Percentiles rank a stretch among this genome's conserved stretches.
phyloP scores from a whole-genome alignment of 2,329 filamentous ascomycete species.

The Zymoseptoria tritici region DNA sequence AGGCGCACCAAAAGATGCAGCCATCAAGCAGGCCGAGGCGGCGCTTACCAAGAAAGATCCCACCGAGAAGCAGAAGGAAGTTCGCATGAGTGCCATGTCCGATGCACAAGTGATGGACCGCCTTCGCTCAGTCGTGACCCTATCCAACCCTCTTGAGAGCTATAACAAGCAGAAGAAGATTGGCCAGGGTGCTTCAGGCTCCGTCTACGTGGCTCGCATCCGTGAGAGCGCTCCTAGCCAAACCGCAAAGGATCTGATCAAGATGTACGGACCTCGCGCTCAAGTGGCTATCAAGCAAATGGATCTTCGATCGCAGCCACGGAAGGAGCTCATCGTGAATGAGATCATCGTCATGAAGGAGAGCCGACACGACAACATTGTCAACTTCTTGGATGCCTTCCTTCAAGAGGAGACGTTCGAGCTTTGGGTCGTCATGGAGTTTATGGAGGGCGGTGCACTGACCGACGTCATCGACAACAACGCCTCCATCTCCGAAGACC shows the following conservation, averaged over 20 bases:
- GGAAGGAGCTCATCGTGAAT: conserved; percentile 97
- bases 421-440: conserved; percentile 99
- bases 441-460: conserved; percentile 95
- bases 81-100: conserved; percentile 97
- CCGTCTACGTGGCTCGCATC: conserved; percentile 94
- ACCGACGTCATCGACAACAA: conserved; percentile 99
- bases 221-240: conserved; percentile 79
- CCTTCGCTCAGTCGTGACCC: conserved; percentile 87
- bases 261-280: conserved; percentile 69
- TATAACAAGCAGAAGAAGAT: conserved; percentile 99
- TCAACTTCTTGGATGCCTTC: conserved; percentile 97
- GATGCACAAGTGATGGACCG: conserved; percentile 96
- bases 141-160: conserved; percentile 86
- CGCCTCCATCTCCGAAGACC: conserved; percentile 83
- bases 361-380: conserved; percentile 95
- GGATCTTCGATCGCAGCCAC: conserved; percentile 93
- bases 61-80: conserved; percentile 75
- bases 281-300: conserved; percentile 99
- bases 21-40: conserved; percentile 81
- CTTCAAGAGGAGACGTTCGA: conserved; percentile 89
- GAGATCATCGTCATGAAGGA: conserved; percentile 99
- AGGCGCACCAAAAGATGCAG: conserved; percentile 50
- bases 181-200: conserved; percentile 93
- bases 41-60: conserved; percentile 68
- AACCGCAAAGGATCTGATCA: conserved; percentile 69